Evolutionary conservation across 345 rosid genomes (phyloP), one percentile per base, ranked within the genome.

Genomic region (Sisymbrium altissimum): DNA sequence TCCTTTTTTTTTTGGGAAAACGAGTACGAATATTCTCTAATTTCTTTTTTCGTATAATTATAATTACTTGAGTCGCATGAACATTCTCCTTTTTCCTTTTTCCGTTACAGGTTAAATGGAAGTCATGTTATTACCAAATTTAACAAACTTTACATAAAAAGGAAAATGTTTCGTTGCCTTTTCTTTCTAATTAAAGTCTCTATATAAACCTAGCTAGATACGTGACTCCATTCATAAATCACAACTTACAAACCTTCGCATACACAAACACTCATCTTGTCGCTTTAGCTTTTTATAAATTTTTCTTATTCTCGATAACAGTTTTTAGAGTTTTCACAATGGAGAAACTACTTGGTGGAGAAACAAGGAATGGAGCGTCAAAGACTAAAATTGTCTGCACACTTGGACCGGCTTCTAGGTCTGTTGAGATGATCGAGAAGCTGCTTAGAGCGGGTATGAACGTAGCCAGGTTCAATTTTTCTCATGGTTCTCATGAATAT

Each of bases 371-470:
- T 59, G 73, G 45, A 27, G 1, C 54, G 3, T 74, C 2, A 67
- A 94, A 91, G 87, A 94, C 98, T 4, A 94, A 94, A 85, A 94
- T 94, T 66, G 98, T 94, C 11, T 89, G 98, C 83, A 91, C 98
- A 13, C 91, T 94, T 45, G 98, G 98, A 52, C 98, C 97, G 9
- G 89, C 97, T 7, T 88, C 98, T 25, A 79, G 89, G 65, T 91
- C 97, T 5, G 82, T 81, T 56, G 97, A 87, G 55, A 86, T 86
- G 90, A 44, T 81, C 1, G 85, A 86, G 76, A 86, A 84, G 81
- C 90, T 86, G 63, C 83, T 84, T 21, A 81, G 43, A 58, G 90
- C 86, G 25, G 88, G 90, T 45, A 86, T 86, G 90, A 86, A 84
- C 64, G 86, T 86, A 12, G 90, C 88, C 7, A 83, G 90, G 66